Percentiles rank a stretch among this genome's conserved stretches.
phyloP scores from a whole-genome alignment of 2,329 filamentous ascomycete species.

The Venturia oleaginea region DNA sequence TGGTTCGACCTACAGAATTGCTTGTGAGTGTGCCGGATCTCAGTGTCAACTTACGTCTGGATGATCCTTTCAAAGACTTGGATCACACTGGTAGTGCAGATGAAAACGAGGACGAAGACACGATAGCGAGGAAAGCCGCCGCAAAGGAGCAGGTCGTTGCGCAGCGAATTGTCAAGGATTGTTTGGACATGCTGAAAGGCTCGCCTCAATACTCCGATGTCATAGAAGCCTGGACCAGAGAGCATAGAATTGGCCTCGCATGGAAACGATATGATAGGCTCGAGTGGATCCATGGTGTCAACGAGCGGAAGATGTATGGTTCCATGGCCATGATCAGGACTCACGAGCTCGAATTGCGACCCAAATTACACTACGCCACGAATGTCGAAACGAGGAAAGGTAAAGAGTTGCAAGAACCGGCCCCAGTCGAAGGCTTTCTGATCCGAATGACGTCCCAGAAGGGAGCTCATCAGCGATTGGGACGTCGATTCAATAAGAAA shows the following conservation, averaged over 20 bases:
- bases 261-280: conserved; percentile 62
- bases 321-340: conserved; percentile 58
- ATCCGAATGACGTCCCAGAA: conserved; percentile 55
- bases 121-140: conserved; percentile 36
- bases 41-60: conserved; percentile 47
- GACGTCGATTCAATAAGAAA: conserved; percentile 54
- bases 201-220: conserved; percentile 50
- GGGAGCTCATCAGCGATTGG: conserved; percentile 48
- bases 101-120: conserved; percentile 36
- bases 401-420: conserved; percentile 44
- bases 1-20: conserved; percentile 46
- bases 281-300: conserved; percentile 58
- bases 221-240: conserved; percentile 48
- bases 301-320: conserved; percentile 61
- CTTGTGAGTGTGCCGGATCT: conserved; percentile 56
- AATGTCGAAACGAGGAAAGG: conserved; percentile 33
- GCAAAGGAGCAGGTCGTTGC: conserved; percentile 48
- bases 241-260: conserved; percentile 53
- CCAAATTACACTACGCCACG: conserved; percentile 56
- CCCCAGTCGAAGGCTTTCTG: conserved; percentile 57
- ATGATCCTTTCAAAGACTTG: conserved; percentile 48
- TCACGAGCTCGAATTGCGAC: conserved; percentile 57
- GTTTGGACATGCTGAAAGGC: conserved; percentile 49
- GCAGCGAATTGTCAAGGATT: conserved; percentile 45
- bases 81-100: conserved; percentile 21